Percentiles rank a stretch among this genome's conserved stretches.
phyloP scores from a whole-genome alignment of 2,329 filamentous ascomycete species.

The Phyllosticta capitalensis region DNA sequence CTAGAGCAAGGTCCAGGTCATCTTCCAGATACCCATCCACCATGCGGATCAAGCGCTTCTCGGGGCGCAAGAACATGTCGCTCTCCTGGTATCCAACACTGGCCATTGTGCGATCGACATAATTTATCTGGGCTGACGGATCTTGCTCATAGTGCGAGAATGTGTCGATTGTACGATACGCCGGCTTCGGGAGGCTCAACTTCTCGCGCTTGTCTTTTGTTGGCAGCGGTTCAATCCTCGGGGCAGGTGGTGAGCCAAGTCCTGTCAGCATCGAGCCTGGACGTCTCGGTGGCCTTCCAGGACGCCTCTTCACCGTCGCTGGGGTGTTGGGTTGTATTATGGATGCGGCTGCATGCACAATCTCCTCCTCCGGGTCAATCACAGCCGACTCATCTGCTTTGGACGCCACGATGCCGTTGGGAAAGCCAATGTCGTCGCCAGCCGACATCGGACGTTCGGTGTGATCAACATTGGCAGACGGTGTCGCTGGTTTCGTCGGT shows the following conservation, averaged over 20 bases:
- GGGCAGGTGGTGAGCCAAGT: conserved; percentile 50
- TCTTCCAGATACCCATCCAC: conserved; percentile 54
- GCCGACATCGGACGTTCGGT: conserved; percentile 16
- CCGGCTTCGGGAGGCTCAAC: conserved; percentile 66
- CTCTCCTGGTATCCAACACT: conserved; percentile 94
- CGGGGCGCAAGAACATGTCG: conserved; percentile 73
- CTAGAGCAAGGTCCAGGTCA: conserved; percentile 48
- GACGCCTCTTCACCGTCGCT: conserved; percentile 42
- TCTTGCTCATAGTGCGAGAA: conserved; percentile 76
- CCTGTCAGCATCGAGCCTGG: conserved; percentile 51
- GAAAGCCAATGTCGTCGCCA: conserved; percentile 13
- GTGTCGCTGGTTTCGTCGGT: conserved; percentile 39
- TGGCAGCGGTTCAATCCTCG: conserved; percentile 62
- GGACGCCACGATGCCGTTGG: neutral
- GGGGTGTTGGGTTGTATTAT: conserved; percentile 28
- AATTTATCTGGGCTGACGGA: conserved; percentile 73
- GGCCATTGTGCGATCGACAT: conserved; percentile 93
- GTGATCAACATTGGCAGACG: conserved; percentile 13
- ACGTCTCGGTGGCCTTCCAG: conserved; percentile 56
- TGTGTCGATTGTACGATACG: conserved; percentile 68
- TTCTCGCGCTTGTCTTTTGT: conserved; percentile 74
- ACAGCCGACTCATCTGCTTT: conserved; percentile 5
- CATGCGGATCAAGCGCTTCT: conserved; percentile 57
- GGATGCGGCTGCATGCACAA: conserved; percentile 13
- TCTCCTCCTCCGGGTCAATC: conserved; percentile 14